Evolutionary conservation across 2,329 filamentous ascomycete species (phyloP), one percentile per base, ranked within the genome.

Genomic region (Alternaria consortialis): DNA sequence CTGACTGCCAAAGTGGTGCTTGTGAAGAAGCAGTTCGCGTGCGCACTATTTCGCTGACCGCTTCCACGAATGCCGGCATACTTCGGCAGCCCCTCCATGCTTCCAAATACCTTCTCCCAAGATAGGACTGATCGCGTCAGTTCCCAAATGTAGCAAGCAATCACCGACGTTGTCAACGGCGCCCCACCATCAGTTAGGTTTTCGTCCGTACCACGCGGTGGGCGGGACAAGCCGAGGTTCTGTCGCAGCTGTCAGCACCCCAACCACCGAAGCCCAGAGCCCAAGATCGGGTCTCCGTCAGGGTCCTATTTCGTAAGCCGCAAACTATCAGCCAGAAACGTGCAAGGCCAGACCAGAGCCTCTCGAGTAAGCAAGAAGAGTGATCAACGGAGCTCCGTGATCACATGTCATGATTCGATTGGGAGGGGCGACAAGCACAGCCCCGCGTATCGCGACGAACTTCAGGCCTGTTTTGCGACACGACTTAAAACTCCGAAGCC

Each of bases 391-490:
- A 50, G 46, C 23, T 50, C 46, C 46, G 46, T 36, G 32, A 48
- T 43, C 60, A 60, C 57, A 60, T 61, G 53, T 44, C 58, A 64
- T 64, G 61, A 55, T 60, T 58, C 61, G 57, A 56, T 37, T 53
- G 47, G 53, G 52, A 37, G 32, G 46, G 46, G 46, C 46, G 32
- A 50, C 46, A 50, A 60, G 53, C 62, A 62, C 62, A 48, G 62
- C 62, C 58, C 62, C 62, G 58, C 57, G 50, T 25, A 20, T 51
- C 43, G 51, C 51, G 51, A 53, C 51, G 11, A 53, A 53, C 51
- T 42, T 53, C 51, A 53, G 51, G 27, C 37, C 51, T 34, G 25
- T 32, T 53, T 40, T 36, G 23, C 44, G 23, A 31, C 42, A 39
- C 25, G 36, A 36, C 53, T 44, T 47, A 17, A 34, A 50, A 20